Base-by-base conservation (phyloP, 805 yeast species). In the Jamesozyma jinghongensis region DNA sequence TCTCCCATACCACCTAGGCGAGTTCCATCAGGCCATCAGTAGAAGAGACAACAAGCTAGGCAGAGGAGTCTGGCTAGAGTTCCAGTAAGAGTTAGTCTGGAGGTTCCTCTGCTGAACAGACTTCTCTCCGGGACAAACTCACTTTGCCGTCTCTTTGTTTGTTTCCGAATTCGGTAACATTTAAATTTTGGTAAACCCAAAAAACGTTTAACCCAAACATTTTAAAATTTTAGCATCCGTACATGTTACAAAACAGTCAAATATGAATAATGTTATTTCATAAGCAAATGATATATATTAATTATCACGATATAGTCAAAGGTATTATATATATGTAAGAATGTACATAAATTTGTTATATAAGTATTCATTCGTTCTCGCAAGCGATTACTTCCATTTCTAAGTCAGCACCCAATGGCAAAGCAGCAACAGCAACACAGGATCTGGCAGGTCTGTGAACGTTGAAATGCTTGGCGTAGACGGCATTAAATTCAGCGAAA, bases 321-420 rank as follows among this genome's bases (percentile, higher is more conserved):
- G 11, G 16, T 31, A 31, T 13, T 32, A 32, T 32, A 6, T 32
- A 32, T 19, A 8, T 5, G n/a, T n/a, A 6, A 16, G n/a, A 18
- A 29, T 19, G 7, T 29, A 6, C 14, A n/a, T 36, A 19, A 14
- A 18, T 19, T 19, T 18, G 10, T 19, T 28, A 37, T 20, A 5
- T 31, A 30, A n/a, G n/a, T n/a, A n/a, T n/a, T 19, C 48, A 54
- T 19, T 59, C 57, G 41, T 71, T 70, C 65, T 81, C 95, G 43
- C 83, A 69, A 45, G 97, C 98, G 67, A 92, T 70, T 47, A 83
- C 88, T 70, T 90, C 98, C 68, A 92, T 75, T 71, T 92, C 98
- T 51, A 70, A 71, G 47, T 77, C 84, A 46, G 79, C 85, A 46
- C 86, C 86, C 63, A 92, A 75, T 46, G 98, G 98, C 54, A 92